A percentile compares a stretch with the other conserved stretches of the same genome.
These are phyloP conservation scores for Penicillium ucsense DNA, from an alignment of 495 filamentous ascomycete species.

Conservation along the genomic window DNA sequence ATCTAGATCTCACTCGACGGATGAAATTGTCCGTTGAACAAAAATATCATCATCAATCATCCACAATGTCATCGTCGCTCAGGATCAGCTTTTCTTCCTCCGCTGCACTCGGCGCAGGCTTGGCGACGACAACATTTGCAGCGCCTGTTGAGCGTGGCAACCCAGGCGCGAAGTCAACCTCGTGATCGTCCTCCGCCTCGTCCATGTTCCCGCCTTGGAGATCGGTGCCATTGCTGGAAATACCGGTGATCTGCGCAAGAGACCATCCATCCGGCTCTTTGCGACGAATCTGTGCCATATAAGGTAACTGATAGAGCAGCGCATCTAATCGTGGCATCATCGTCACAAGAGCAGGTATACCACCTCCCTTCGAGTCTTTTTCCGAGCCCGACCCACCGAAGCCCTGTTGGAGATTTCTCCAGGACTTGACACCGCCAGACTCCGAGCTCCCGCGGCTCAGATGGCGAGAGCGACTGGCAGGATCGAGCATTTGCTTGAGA, in stretches of 20 bases:
- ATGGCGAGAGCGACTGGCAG: conserved; percentile 7
- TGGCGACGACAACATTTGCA: conserved; percentile 4
- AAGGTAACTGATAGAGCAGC: conserved; percentile 76
- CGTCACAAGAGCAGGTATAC: conserved; percentile 40
- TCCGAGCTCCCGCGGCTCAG: conserved; percentile 12
- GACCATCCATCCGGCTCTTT: conserved; percentile 29
- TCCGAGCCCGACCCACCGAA: not conserved
- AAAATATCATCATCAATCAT: conserved; percentile 35
- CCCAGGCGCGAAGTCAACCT: conserved; percentile 4
- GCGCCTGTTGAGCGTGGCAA: not conserved
- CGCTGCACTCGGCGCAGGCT: conserved; percentile 12
- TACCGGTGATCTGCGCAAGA: conserved; percentile 59
- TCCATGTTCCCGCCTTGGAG: conserved; percentile 21
- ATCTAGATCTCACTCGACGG: too few relatives aligned
- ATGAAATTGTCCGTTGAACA: too few relatives aligned
- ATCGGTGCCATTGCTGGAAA: conserved; percentile 16
- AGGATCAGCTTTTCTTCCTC: conserved; percentile 58
- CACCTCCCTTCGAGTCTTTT: conserved; percentile 15
- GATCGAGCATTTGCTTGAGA: conserved; percentile 33
- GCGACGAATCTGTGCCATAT: conserved; percentile 54
- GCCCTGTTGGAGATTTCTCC: conserved; percentile 21
- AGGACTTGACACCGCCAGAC: conserved; percentile 21
- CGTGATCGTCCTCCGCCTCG: conserved; percentile 33
- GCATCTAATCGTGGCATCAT: conserved; percentile 60
- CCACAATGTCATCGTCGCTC: conserved; percentile 95